phyloP scores from a whole-genome alignment of 2,329 filamentous ascomycete genomes.

The Sporothrix schenckii region DNA sequence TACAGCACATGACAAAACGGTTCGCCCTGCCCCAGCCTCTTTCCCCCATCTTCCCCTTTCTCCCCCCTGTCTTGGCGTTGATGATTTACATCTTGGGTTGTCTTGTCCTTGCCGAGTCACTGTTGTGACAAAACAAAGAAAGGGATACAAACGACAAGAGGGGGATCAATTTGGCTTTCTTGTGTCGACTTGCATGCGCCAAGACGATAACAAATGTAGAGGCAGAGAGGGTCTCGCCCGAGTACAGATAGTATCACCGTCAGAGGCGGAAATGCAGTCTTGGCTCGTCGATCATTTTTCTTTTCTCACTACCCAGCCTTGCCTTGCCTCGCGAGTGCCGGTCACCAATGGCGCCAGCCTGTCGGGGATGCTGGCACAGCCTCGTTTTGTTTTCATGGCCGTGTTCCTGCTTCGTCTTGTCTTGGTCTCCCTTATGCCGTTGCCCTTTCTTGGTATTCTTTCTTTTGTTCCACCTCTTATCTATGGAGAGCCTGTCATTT shows the following conservation, averaged over 20 bases:
- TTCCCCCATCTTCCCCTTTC: neutral
- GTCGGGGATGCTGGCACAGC: neutral
- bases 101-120: constrained; percentile 21
- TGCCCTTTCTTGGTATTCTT: neutral
- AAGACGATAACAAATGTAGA: constrained; percentile 7
- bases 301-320: constrained; percentile 11
- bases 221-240: neutral
- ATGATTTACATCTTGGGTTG: neutral
- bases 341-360: neutral
- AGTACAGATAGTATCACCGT: neutral
- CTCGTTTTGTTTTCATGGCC: constrained; percentile 6
- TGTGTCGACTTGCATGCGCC: neutral
- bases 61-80: constrained; percentile 1
- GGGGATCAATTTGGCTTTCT: constrained; percentile 5
- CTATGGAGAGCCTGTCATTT: neutral
- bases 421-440: constrained; percentile 7
- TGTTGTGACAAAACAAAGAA: neutral
- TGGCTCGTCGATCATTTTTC: constrained; percentile 23
- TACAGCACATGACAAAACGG: too few species aligned
- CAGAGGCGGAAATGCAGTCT: neutral
- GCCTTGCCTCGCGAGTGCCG: constrained; percentile 2
- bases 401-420: neutral
- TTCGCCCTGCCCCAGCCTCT: neutral
- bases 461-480: neutral
- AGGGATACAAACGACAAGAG: neutral